Percentiles rank a stretch among this genome's conserved stretches.
phyloP scores from a whole-genome alignment of 2,329 filamentous ascomycete species.

The Epichloe bromicola region DNA sequence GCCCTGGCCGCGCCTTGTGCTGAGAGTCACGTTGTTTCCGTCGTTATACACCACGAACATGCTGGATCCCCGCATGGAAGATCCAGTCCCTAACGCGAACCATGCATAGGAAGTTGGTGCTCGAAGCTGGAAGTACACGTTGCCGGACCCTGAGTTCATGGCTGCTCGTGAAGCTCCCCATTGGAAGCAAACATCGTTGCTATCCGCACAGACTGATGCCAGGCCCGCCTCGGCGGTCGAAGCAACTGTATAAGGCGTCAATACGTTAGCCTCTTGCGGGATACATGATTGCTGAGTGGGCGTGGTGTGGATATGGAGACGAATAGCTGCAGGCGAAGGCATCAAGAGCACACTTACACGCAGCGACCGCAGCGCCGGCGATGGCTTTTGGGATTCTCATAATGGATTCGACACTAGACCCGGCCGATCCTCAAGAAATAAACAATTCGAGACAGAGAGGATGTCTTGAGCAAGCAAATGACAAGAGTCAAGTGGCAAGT shows the following conservation, averaged over 20 bases:
- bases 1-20: slow-evolving; percentile 36
- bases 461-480: background rate
- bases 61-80: slow-evolving; percentile 40
- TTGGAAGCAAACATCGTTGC: slow-evolving; percentile 32
- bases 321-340: background rate
- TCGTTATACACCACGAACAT: slow-evolving; percentile 52
- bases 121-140: slow-evolving; percentile 47
- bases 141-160: slow-evolving; percentile 33
- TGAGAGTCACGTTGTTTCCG: slow-evolving; percentile 47
- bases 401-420: background rate
- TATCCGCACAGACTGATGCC: background rate
- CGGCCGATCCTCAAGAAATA: background rate
- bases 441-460: background rate
- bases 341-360: background rate
- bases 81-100: slow-evolving; percentile 46
- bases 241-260: background rate
- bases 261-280: background rate
- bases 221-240: background rate
- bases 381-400: background rate
- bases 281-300: background rate
- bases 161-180: slow-evolving; percentile 41
- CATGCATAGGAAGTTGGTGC: slow-evolving; percentile 40
- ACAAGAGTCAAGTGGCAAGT: background rate
- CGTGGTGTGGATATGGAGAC: background rate
- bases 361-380: background rate